Evolutionary conservation across 108 stramenopile species (phyloP).

Genomic region (Schizochytrium sp.): DNA sequence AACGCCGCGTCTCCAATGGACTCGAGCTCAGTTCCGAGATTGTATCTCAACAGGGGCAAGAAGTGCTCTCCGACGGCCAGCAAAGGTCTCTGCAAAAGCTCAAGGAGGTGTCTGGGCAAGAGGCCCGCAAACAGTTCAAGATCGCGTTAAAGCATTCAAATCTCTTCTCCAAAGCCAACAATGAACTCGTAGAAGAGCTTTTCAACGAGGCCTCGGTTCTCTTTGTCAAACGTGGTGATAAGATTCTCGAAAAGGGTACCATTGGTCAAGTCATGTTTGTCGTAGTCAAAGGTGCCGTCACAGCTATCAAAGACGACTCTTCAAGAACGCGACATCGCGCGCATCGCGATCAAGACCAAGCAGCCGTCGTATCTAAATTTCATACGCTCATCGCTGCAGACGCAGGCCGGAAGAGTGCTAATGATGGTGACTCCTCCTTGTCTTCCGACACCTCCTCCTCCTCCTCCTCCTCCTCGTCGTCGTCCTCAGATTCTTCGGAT

Average conservation of each 20-base stretch:
- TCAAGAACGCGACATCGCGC: not conserved
- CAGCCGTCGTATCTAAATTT: no score
- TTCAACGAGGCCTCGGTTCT: not conserved
- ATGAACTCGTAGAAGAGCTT: not conserved
- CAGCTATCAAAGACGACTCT: not conserved
- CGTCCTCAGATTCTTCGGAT: no score
- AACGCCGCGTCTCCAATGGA: not conserved
- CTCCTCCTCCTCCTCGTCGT: no score
- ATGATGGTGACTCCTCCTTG: no score
- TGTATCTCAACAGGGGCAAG: not conserved
- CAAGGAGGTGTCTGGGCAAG: not conserved
- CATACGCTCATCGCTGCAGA: no score
- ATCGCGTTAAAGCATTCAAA: not conserved
- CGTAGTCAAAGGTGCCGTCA: not conserved
- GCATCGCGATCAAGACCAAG: not conserved
- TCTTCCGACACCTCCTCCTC: no score
- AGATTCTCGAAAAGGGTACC: not conserved
- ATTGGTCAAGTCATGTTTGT: constrained; percentile 3
- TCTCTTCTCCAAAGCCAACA: not conserved
- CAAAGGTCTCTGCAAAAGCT: not conserved
- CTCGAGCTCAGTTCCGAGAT: not conserved
- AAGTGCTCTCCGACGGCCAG: not conserved
- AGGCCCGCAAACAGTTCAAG: not conserved
- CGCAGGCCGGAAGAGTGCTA: no score
- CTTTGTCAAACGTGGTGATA: not conserved